Conservation (phyloP, 495 filamentous ascomycete genomes). For the Hyaloscypha bicolor region DNA sequence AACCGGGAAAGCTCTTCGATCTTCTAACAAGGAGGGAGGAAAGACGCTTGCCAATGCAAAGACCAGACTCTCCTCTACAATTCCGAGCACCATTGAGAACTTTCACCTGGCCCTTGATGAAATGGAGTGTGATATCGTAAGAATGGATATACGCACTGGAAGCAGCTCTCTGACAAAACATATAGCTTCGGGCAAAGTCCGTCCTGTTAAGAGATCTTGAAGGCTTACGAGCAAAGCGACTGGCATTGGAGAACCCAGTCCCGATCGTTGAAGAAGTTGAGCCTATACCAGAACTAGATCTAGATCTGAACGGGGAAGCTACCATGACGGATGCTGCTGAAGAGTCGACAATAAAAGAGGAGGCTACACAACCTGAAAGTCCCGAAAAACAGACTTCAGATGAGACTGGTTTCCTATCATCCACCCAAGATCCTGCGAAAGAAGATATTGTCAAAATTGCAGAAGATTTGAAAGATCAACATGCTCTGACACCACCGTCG, state of each 20-base stretch:
- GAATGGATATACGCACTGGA: constrained; percentile 18
- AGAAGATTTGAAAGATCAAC: constrained; percentile 9
- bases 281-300: neutral
- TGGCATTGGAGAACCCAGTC: constrained; percentile 29
- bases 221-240: constrained; percentile 23
- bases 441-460: neutral
- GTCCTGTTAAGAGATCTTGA: constrained; percentile 31
- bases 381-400: constrained; percentile 4
- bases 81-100: constrained; percentile 40
- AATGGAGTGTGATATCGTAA: constrained; percentile 54
- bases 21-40: constrained; percentile 42
- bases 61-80: constrained; percentile 37
- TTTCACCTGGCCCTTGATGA: constrained; percentile 56
- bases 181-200: constrained; percentile 32
- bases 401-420: neutral
- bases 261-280: constrained; percentile 22
- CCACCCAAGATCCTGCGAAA: constrained; percentile 18
- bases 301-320: neutral
- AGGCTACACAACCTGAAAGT: neutral
- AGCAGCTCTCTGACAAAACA: neutral
- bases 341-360: constrained; percentile 17
- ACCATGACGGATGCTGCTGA: neutral
- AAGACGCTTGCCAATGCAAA: constrained; percentile 33
- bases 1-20: constrained; percentile 50
- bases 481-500: constrained; percentile 19